A percentile compares a stretch with the other conserved stretches of the same genome.
Evolutionary conservation across 371 early-diverging fungal species (phyloP).

Genomic region (Mortierella sp.): DNA sequence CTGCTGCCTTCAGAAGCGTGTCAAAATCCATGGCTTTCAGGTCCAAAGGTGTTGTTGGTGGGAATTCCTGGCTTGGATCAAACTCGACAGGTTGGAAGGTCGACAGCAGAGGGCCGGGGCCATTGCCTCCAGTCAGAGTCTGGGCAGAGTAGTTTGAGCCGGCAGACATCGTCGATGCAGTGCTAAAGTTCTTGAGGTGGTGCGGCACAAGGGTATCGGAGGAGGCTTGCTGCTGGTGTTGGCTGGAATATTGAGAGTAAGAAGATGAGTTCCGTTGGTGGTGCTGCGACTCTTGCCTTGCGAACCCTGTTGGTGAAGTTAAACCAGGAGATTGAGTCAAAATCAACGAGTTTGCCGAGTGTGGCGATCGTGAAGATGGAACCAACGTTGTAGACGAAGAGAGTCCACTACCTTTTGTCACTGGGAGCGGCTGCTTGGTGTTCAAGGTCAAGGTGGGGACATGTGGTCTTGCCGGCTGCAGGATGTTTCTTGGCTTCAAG

Average conservation of each 20-base stretch:
- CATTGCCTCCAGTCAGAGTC: constrained; percentile 21
- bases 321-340: constrained; percentile 26
- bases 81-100: constrained; percentile 36
- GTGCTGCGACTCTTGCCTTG: constrained; percentile 7
- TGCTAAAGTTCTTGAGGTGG: constrained; percentile 50
- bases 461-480: constrained; percentile 15
- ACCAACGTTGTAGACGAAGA: constrained; percentile 27
- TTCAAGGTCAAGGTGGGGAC: constrained; percentile 35
- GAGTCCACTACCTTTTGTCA: constrained; percentile 18
- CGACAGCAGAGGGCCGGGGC: neutral
- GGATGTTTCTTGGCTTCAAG: constrained; percentile 26
- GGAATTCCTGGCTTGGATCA: constrained; percentile 35
- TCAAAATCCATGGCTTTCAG: constrained; percentile 53
- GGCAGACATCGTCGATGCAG: constrained; percentile 39
- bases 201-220: constrained; percentile 37
- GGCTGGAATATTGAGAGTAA: constrained; percentile 8
- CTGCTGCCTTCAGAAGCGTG: constrained; percentile 42
- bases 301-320: constrained; percentile 4
- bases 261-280: constrained; percentile 32
- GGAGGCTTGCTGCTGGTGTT: constrained; percentile 37
- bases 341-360: constrained; percentile 9
- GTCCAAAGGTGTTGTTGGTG: constrained; percentile 44
- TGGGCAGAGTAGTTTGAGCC: constrained; percentile 34
- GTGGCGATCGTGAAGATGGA: constrained; percentile 26
- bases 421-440: constrained; percentile 19